Base-by-base conservation (phyloP, 2,329 filamentous ascomycete genomes). In the Cordyceps fumosorosea region DNA sequence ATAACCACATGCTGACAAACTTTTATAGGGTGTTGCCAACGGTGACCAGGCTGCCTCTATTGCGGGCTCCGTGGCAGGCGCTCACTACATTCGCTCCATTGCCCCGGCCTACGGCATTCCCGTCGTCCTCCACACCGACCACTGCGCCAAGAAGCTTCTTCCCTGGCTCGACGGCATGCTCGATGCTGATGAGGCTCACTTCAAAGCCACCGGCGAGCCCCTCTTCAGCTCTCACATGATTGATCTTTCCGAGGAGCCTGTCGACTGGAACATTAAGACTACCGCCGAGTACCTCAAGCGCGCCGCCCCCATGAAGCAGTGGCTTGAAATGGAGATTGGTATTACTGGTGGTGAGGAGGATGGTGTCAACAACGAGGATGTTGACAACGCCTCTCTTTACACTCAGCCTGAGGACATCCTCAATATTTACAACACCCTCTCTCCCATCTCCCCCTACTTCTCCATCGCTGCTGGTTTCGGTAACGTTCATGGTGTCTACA, bases 161-260 rank as follows among this genome's bases (percentile, higher is more conserved):
- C 95, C 95, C 66, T 98, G 93, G 93, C 83, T 98, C 75, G 93
- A 97, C 74, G 93, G 93, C 76, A 93, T 97, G 88, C 80, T 98
- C 70, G 92, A 95, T 66, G 93, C 88, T 70, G 95, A 98, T 73
- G 95, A 98, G 86, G 84, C 81, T 64, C 93, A 93, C 84, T 97
- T 96, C 89, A 96, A 97, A 88, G 77, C 86, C 75, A 86, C 93
- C 76, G 90, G 90, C 80, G 89, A 93, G 78, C 93, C 95, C 67
- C 89, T 98, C 66, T 98, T 96, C 87, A 92, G 88, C 75, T 91
- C 86, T 70, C 95, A 99, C 88, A 99, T 99, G 95, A 96, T 98
- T 74, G 95, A 99, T 79, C 81, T 97, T 71, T 95, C 90, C 29
- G 95, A 97, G 82, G 93, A 98, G 83, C 75, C 85, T 47, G 89